A percentile compares a stretch with the other conserved stretches of the same genome.
Conservation (phyloP, 768 basidiomycete genomes). For the Jaapia argillacea region DNA sequence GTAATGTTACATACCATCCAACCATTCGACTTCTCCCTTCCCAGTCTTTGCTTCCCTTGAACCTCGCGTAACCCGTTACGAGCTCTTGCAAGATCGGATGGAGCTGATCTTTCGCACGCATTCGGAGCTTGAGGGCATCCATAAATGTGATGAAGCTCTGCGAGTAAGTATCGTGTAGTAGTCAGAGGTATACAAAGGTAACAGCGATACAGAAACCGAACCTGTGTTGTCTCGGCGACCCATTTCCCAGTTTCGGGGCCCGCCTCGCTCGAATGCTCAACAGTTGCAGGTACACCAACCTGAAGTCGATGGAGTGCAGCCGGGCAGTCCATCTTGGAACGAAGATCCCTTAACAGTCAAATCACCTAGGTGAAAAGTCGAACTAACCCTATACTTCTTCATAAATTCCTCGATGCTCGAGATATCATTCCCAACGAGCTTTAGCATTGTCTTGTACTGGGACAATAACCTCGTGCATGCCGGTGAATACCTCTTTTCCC, state of each 20-base stretch:
- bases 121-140: conserved; percentile 87
- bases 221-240: conserved; percentile 98
- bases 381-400: conserved; percentile 69
- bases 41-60: conserved; percentile 94
- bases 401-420: conserved; percentile 86
- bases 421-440: conserved; percentile 86
- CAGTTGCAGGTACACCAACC: conserved; percentile 93
- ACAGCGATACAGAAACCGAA: conserved; percentile 27
- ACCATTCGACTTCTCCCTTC: conserved; percentile 92
- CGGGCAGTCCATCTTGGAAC: conserved; percentile 75
- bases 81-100: conserved; percentile 93
- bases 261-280: conserved; percentile 89
- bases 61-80: conserved; percentile 89
- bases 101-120: conserved; percentile 95
- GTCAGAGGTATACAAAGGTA: too few species aligned
- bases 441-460: conserved; percentile 96
- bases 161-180: too few species aligned
- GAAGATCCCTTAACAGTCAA: neutral
- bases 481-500: conserved; percentile 80
- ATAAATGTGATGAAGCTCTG: conserved; percentile 98
- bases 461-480: conserved; percentile 91
- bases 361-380: neutral
- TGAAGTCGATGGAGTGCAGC: conserved; percentile 85
- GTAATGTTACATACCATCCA: conserved; percentile 54
- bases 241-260: conserved; percentile 92